Conservation (phyloP, 2,329 filamentous ascomycete genomes). For the Phaeosphaeriaceae sp. region DNA sequence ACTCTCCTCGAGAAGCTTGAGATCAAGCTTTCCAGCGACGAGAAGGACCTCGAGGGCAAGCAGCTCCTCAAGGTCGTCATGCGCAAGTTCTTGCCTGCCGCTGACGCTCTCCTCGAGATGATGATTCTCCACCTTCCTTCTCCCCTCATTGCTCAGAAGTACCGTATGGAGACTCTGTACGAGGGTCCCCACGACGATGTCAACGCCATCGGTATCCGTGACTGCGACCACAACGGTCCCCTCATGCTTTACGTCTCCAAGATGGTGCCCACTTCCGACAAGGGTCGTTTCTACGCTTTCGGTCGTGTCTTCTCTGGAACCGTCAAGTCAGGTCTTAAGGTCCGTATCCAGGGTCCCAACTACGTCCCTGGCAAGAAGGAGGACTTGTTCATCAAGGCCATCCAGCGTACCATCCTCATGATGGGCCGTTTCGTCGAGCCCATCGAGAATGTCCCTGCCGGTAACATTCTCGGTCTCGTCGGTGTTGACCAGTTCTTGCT, state of each 20-base stretch:
- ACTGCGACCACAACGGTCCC: slow-evolving; percentile 96
- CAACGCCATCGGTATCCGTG: slow-evolving; percentile 93
- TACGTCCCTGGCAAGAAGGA: slow-evolving; percentile 98
- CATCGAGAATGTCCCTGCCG: slow-evolving; percentile 97
- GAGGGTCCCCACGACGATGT: slow-evolving; percentile 95
- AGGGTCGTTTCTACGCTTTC: slow-evolving; percentile 99
- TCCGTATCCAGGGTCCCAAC: slow-evolving; percentile 99
- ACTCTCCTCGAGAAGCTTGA: slow-evolving; percentile 90
- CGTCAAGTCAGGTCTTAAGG: slow-evolving; percentile 96
- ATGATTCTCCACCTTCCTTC: slow-evolving; percentile 99
- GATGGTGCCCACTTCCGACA: slow-evolving; percentile 99
- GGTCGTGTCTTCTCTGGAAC: slow-evolving; percentile 99
- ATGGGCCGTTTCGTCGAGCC: slow-evolving; percentile 99
- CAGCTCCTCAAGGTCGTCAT: slow-evolving; percentile 96
- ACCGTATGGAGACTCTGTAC: slow-evolving; percentile 98
- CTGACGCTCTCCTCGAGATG: slow-evolving; percentile 98
- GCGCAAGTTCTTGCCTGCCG: slow-evolving; percentile 98
- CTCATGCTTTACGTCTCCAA: slow-evolving; percentile 99
- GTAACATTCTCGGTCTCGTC: slow-evolving; percentile 99
- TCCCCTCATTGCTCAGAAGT: slow-evolving; percentile 92
- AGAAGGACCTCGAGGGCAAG: slow-evolving; percentile 96
- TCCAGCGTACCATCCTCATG: slow-evolving; percentile 99
- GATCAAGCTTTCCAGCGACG: slow-evolving; percentile 86
- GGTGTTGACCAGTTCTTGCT: slow-evolving; percentile 99
- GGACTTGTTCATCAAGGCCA: slow-evolving; percentile 98